Percentiles rank a stretch among this genome's conserved stretches.
These are phyloP conservation scores for Alternaria sp. DNA, from an alignment of 2,329 filamentous ascomycete species.

Conservation along the genomic window DNA sequence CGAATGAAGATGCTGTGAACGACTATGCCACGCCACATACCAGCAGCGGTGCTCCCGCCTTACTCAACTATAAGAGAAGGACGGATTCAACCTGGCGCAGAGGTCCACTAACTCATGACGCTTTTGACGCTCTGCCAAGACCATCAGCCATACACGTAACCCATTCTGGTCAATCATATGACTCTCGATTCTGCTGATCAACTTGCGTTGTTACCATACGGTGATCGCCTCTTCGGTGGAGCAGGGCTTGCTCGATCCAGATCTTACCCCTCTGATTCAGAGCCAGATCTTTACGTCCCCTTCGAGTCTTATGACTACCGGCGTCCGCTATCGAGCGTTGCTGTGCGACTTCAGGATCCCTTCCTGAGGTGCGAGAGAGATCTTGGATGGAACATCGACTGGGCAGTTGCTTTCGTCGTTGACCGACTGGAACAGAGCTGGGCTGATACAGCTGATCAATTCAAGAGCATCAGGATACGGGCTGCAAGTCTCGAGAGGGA, in stretches of 20 bases:
- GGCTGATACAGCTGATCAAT: conserved; percentile 25
- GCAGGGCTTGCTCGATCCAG: conserved; percentile 4
- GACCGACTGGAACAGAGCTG: conserved; percentile 38
- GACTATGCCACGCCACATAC: background rate
- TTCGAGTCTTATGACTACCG: conserved; percentile 6
- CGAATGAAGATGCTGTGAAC: background rate
- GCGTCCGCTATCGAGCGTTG: conserved; percentile 10
- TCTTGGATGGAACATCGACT: conserved; percentile 54
- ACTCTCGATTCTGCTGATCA: conserved; percentile 15
- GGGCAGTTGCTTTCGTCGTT: conserved; percentile 53
- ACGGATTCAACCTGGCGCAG: background rate
- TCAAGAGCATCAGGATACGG: conserved; percentile 28
- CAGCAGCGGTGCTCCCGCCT: background rate
- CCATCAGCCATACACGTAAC: background rate
- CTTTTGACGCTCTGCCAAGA: background rate
- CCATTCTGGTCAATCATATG: conserved; percentile 22
- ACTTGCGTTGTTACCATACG: conserved; percentile 18
- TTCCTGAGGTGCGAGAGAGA: conserved; percentile 30
- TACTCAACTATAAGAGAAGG: background rate
- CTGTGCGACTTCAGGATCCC: conserved; percentile 33
- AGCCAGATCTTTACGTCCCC: conserved; percentile 23
- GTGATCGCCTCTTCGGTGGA: conserved; percentile 19
- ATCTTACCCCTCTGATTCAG: conserved; percentile 29
- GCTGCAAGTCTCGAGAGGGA: conserved; percentile 27
- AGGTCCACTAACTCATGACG: background rate